Evolutionary conservation across 768 basidiomycete genomes (phyloP).

Genomic region (Pisolithus albus): DNA sequence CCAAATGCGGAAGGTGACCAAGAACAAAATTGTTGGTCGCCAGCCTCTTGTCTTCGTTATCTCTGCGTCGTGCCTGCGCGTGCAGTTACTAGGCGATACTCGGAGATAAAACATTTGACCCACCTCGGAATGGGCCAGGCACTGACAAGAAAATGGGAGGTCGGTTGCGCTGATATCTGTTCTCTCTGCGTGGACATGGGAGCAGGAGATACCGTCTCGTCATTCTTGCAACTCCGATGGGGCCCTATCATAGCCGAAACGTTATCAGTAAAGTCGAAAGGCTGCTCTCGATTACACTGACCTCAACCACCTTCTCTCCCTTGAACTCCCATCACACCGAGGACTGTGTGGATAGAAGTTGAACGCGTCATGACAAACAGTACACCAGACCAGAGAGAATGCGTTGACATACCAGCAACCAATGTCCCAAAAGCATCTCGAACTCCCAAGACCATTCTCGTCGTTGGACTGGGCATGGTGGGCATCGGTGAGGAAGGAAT

Average conservation of each 20-base stretch:
- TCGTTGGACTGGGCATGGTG: slow-evolving; percentile 55
- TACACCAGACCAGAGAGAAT: not conserved
- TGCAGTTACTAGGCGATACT: not conserved
- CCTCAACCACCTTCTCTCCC: too few relatives aligned
- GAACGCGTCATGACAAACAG: not conserved
- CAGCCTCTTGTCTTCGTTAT: not conserved
- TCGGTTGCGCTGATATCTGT: not conserved
- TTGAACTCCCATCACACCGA: too few relatives aligned
- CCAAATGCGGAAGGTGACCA: not conserved
- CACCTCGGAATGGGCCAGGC: not conserved
- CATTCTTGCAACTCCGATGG: not conserved
- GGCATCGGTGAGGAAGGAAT: slow-evolving; percentile 38
- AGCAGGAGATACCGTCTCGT: not conserved
- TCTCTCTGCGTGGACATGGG: too few relatives aligned
- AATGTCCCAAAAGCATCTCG: not conserved
- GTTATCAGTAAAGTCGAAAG: not conserved
- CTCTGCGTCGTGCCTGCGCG: not conserved
- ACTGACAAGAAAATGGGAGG: not conserved
- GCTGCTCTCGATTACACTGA: not conserved
- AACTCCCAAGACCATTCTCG: slow-evolving; percentile 7
- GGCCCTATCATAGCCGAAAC: not conserved
- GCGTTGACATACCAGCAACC: not conserved
- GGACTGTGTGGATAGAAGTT: not conserved
- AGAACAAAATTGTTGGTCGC: not conserved
- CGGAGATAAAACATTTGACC: not conserved